A percentile compares a stretch with the other conserved stretches of the same genome.
phyloP scores from a whole-genome alignment of 768 basidiomycete species.

The Kwoniella dendrophila region DNA sequence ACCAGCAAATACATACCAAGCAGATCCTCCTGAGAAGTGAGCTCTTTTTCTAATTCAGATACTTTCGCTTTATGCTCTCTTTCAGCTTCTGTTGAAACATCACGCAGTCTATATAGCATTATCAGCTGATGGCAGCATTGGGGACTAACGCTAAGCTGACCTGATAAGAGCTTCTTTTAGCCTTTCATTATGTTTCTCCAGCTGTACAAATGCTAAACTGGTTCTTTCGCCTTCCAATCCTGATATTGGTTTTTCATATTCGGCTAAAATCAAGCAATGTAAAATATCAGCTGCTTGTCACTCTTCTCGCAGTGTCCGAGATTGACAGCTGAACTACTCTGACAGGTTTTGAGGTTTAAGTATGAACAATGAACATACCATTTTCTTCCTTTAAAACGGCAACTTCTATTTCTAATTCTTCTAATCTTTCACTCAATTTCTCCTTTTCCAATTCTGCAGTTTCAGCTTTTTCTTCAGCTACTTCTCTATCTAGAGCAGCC shows the following conservation, averaged over 20 bases:
- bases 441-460: slow-evolving; percentile 75
- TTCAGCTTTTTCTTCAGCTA: slow-evolving; percentile 91
- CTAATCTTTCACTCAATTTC: slow-evolving; percentile 74
- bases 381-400: slow-evolving; percentile 69
- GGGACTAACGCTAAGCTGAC: slow-evolving; percentile 57
- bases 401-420: slow-evolving; percentile 79
- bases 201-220: slow-evolving; percentile 66
- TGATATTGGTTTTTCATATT: slow-evolving; percentile 52
- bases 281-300: slow-evolving; percentile 22
- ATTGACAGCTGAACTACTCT: neutral
- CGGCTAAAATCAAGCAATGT: slow-evolving; percentile 31
- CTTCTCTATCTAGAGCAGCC: slow-evolving; percentile 91
- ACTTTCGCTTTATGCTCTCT: slow-evolving; percentile 78
- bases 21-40: slow-evolving; percentile 74
- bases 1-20: slow-evolving; percentile 63
- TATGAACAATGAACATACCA: slow-evolving; percentile 47
- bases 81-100: slow-evolving; percentile 84
- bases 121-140: neutral
- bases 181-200: slow-evolving; percentile 95
- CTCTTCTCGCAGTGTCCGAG: neutral
- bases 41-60: slow-evolving; percentile 84
- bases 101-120: slow-evolving; percentile 66
- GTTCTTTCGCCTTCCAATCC: slow-evolving; percentile 59
- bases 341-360: neutral
- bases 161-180: slow-evolving; percentile 90